Conservation (phyloP, 2,329 filamentous ascomycete genomes). For the Verticillium isaacii region DNA sequence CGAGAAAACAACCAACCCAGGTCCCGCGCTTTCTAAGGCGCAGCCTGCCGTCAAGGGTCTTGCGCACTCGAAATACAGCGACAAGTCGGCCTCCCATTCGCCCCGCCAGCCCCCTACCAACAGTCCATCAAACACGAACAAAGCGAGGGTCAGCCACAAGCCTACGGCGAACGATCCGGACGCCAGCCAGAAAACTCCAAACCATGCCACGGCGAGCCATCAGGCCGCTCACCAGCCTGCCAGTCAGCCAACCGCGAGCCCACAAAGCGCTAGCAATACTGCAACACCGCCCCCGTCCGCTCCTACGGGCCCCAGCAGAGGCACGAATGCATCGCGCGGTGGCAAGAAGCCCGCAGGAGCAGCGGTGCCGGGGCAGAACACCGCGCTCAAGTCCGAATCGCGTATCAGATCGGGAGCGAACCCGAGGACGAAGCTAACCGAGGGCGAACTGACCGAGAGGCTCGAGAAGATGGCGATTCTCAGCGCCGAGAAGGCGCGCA, state of each 20-base stretch:
- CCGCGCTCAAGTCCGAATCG: conserved; percentile 29
- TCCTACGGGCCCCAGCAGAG: conserved; percentile 5
- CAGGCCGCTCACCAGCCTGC: background rate
- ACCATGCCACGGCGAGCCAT: background rate
- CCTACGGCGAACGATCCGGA: conserved; percentile 4
- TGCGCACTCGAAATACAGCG: conserved; percentile 1
- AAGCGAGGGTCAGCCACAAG: background rate
- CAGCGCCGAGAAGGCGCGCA: conserved; percentile 52
- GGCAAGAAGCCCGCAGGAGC: conserved; percentile 9
- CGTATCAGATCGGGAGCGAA: conserved; percentile 52
- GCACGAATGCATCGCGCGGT: conserved; percentile 5
- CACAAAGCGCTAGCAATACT: background rate
- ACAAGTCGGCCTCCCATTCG: background rate
- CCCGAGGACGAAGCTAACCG: conserved; percentile 56
- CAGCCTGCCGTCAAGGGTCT: conserved; percentile 11
- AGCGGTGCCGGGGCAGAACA: conserved; percentile 15
- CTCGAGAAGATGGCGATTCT: conserved; percentile 58
- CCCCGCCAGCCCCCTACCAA: background rate
- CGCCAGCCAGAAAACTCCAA: conserved; percentile 1
- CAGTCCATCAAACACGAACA: background rate
- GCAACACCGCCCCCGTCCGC: background rate
- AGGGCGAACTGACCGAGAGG: conserved; percentile 52
- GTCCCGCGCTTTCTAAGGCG: conserved; percentile 12
- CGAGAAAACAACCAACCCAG: background rate
- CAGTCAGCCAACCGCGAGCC: background rate